Conservation (phyloP, 108 stramenopile species). For the Aurantiochytrium sp. region DNA sequence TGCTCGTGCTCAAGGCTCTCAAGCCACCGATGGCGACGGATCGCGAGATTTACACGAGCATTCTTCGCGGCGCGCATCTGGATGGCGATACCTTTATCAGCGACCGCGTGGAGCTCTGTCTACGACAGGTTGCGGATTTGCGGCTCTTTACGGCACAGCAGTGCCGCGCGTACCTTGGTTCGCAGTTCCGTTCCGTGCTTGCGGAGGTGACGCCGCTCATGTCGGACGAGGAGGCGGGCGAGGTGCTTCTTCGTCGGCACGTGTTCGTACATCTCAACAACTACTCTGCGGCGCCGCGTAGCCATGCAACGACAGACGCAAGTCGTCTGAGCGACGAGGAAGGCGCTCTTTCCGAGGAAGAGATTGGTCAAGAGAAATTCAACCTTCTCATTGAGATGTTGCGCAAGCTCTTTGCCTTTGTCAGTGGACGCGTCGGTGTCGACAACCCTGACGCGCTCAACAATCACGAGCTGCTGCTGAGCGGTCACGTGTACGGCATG, state of each 20-base stretch:
- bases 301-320: too few relatives aligned
- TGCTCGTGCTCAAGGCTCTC: slow-evolving; percentile 77
- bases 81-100: slow-evolving; percentile 78
- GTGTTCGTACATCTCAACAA: slow-evolving; percentile 28
- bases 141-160: slow-evolving; percentile 72
- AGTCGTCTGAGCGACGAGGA: background rate
- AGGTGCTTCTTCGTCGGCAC: slow-evolving; percentile 70
- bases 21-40: slow-evolving; percentile 39
- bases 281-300: background rate
- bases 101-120: slow-evolving; percentile 76
- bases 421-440: slow-evolving; percentile 77
- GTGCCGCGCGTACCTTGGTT: slow-evolving; percentile 78
- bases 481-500: slow-evolving; percentile 75
- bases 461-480: slow-evolving; percentile 86
- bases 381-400: slow-evolving; percentile 75
- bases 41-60: slow-evolving; percentile 14
- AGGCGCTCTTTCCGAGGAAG: slow-evolving; percentile 29
- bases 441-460: slow-evolving; percentile 91
- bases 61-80: background rate
- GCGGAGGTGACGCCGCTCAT: slow-evolving; percentile 59
- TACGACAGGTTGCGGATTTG: slow-evolving; percentile 76
- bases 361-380: slow-evolving; percentile 74
- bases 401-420: slow-evolving; percentile 86
- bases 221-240: slow-evolving; percentile 74
- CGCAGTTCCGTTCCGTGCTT: slow-evolving; percentile 68